These are phyloP conservation scores for Galeopsis tetrahit DNA, from an alignment of 257 asterid species.

Conservation along the genomic window DNA sequence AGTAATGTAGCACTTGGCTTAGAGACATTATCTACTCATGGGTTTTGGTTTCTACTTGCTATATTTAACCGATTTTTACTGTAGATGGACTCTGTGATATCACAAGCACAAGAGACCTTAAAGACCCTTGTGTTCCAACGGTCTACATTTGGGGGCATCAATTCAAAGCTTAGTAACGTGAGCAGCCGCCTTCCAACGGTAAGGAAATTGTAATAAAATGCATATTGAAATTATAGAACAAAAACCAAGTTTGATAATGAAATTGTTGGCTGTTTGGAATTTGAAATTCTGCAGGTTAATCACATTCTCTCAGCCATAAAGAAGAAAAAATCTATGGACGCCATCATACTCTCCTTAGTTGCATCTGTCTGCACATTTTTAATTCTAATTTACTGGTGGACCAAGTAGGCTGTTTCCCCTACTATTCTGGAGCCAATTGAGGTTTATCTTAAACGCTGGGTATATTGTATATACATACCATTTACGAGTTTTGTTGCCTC, in stretches of 20 bases:
- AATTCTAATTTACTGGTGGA: constrained; percentile 89
- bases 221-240: constrained; percentile 13
- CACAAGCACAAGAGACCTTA: constrained; percentile 96
- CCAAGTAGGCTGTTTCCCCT: constrained; percentile 52
- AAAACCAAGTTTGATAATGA: background rate
- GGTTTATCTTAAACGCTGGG: constrained; percentile 35
- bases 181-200: constrained; percentile 97
- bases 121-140: constrained; percentile 86
- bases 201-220: constrained; percentile 35
- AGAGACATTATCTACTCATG: constrained; percentile 19
- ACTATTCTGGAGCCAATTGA: constrained; percentile 31
- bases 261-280: background rate
- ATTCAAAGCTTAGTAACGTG: constrained; percentile 86
- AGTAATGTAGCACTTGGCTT: constrained; percentile 24
- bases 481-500: constrained; percentile 25
- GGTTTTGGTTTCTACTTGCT: background rate
- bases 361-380: constrained; percentile 88
- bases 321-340: constrained; percentile 96
- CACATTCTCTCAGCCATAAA: constrained; percentile 75
- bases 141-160: constrained; percentile 90
- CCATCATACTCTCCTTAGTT: constrained; percentile 83
- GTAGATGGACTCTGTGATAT: constrained; percentile 89
- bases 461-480: constrained; percentile 46
- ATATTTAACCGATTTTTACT: constrained; percentile 32
- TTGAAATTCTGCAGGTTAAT: constrained; percentile 63